Evolutionary conservation across 192 early-diverging fungal genomes (phyloP), one percentile per base, ranked within the genome.

Genomic region (Coemansia sp.): DNA sequence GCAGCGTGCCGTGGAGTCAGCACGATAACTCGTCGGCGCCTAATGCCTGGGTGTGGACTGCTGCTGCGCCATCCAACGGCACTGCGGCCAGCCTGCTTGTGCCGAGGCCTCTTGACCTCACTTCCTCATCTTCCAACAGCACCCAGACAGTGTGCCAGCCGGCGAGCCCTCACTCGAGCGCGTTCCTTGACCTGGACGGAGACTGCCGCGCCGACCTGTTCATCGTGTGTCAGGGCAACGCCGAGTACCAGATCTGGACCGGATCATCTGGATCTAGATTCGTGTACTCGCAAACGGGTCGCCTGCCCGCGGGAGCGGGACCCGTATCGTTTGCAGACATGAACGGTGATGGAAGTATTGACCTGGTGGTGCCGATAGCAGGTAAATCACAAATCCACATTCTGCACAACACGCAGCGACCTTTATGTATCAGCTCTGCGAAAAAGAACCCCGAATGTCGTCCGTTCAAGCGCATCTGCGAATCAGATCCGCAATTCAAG

Each of bases 131-230:
- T 4, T 10, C 56, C 19, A 37, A 56, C 44, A 33, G 54, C 50
- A 27, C 72, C 24, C 50, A 63, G 27, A 26, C 67, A 15, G 77
- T 83, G 44, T 97, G 94, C 67, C 76, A 40, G 37, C 82, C 86
- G n/a, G 70, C 89, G 12, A 62, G 83, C 40, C 91, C 91, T n/a
- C 92, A 97, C 65, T 94, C 93, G 0, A 94, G 88, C 71, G 93
- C 93, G 4, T 97, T 95, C 84, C 62, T 97, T 0, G 95, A 97
- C 72, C 67, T 97, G 26, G 81, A 97, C 62, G 95, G 95, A 21
- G 95, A 97, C 82, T 97, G 95, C 67, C 68, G 90, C 53, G 58
- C 72, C 72, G 87, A 92, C 63, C 58, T 93, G 24, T 91, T 93
- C 52, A 64, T 93, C 32, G 86, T 87, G 21, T 94, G 90, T 63